Percentiles rank a stretch among this genome's conserved stretches.
Conservation (phyloP, 1,284 basidiomycete species). For the Fomitiporia mediterranea region DNA sequence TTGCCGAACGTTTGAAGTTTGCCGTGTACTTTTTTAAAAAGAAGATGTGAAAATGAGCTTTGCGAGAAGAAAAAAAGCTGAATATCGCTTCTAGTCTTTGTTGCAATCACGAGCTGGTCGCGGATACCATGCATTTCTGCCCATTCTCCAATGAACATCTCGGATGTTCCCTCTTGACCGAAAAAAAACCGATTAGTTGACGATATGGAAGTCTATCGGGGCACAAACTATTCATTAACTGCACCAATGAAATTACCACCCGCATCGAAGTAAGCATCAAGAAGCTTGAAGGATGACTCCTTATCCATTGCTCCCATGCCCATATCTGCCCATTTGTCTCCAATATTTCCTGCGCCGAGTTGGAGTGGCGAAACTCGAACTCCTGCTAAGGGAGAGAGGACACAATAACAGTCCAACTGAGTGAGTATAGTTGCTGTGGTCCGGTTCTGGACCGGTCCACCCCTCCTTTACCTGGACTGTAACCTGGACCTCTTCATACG, state of each 20-base stretch:
- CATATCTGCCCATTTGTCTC: slow-evolving; percentile 37
- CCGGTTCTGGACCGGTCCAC: too few species aligned
- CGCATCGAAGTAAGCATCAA: slow-evolving; percentile 37
- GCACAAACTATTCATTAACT: slow-evolving; percentile 30
- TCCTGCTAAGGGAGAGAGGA: slow-evolving; percentile 38
- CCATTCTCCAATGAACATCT: slow-evolving; percentile 40
- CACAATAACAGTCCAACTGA: slow-evolving; percentile 40
- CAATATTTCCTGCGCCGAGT: slow-evolving; percentile 52
- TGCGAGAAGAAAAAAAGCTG: slow-evolving; percentile 29
- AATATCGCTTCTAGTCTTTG: slow-evolving; percentile 30
- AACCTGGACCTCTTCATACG: too few species aligned
- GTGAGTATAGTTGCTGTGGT: slow-evolving; percentile 26
- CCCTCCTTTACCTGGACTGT: too few species aligned
- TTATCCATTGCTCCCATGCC: slow-evolving; percentile 35
- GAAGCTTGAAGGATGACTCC: slow-evolving; percentile 35
- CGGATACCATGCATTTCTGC: slow-evolving; percentile 35
- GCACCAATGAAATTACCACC: slow-evolving; percentile 36
- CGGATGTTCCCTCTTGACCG: slow-evolving; percentile 31
- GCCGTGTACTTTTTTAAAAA: slow-evolving; percentile 31
- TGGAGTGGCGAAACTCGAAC: slow-evolving; percentile 47
- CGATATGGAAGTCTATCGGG: not conserved
- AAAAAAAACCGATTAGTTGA: not conserved
- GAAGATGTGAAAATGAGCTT: slow-evolving; percentile 27
- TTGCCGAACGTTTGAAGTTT: slow-evolving; percentile 29
- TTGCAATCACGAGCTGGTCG: slow-evolving; percentile 42